Base-by-base conservation (phyloP, 306 rosid species). In the Vigna nakashimae region DNA sequence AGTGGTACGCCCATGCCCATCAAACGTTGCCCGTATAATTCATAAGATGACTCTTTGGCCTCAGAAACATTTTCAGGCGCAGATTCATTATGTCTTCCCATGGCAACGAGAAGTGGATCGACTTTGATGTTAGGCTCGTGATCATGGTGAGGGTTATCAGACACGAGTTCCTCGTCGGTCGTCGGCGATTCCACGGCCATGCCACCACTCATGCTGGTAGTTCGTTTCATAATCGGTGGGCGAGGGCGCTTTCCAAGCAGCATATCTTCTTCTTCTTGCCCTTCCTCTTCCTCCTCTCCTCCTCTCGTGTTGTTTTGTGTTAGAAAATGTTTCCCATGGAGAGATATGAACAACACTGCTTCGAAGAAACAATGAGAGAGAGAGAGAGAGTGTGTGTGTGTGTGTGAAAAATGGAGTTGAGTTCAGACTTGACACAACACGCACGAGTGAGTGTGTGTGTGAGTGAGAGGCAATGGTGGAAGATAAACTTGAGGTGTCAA, bases 171-270 rank as follows among this genome's bases (percentile, higher is more conserved):
- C 5, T 73, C 76, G 16, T 87, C 79, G 67, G 45, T 60, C 67
- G 55, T 78, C 0, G 51, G 52, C 36, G 45, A 65, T 76, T 90
- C 93, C 1, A 77, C 50, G 55, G 81, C 78, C 65, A 94, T 72
- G 16, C 94, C 90, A 1, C 89, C 90, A 2, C 85, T 82, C 89
- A 88, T 82, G 83, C 98, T 94, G 3, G 84, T 80, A 17, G 97
- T 94, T 87, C 97, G 89, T 84, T 24, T 84, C 49, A 94, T 73
- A 36, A 68, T 63, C 15, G 89, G 72, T 5, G 85, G 82, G 4
- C 92, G 75, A 13, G 86, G 83, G 50, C 94, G 91, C 85, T 94
- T 94, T 76, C 97, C 89, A 2, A 91, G 62, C 79, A 91, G 13
- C 98, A 93, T 65, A 12, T 40, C 8, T 38, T 91, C 67, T 75